Evolutionary conservation across 257 asterid genomes (phyloP).

Genomic region (Ilex asprella): DNA sequence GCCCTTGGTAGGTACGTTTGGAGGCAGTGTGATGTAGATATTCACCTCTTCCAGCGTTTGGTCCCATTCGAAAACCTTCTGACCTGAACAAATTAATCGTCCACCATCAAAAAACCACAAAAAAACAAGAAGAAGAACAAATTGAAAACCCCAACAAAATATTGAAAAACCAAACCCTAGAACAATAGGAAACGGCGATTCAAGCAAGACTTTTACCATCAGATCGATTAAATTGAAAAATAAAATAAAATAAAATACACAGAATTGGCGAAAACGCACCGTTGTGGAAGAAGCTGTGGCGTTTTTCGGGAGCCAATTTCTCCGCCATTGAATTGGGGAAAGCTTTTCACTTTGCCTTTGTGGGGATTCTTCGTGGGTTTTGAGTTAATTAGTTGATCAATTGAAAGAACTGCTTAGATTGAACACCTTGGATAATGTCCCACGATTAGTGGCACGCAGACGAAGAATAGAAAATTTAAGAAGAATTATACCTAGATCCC

Average conservation of each 20-base stretch:
- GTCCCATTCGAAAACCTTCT: slow-evolving; percentile 97
- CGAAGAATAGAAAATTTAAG: too few species aligned
- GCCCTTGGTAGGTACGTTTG: slow-evolving; percentile 75
- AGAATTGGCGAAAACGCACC: slow-evolving; percentile 28
- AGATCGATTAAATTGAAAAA: too few species aligned
- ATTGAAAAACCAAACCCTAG: too few species aligned
- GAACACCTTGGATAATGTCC: too few species aligned
- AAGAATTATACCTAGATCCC: too few species aligned
- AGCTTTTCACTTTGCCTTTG: not conserved
- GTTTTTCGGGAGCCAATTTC: slow-evolving; percentile 54
- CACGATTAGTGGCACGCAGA: too few species aligned
- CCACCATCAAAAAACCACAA: not conserved
- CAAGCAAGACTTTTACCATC: too few species aligned
- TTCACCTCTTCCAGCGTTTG: slow-evolving; percentile 97
- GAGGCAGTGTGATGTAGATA: slow-evolving; percentile 79
- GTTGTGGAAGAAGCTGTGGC: slow-evolving; percentile 61
- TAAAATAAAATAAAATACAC: not conserved
- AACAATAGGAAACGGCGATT: too few species aligned
- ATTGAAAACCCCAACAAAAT: not conserved
- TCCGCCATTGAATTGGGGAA: not conserved
- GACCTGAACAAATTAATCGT: slow-evolving; percentile 41
- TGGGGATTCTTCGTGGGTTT: too few species aligned
- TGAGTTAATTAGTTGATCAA: too few species aligned
- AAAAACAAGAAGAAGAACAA: not conserved
- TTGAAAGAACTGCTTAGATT: too few species aligned